Evolutionary conservation across 73 alveolate species (phyloP).

Genomic region (Paraurostyla sp.): DNA sequence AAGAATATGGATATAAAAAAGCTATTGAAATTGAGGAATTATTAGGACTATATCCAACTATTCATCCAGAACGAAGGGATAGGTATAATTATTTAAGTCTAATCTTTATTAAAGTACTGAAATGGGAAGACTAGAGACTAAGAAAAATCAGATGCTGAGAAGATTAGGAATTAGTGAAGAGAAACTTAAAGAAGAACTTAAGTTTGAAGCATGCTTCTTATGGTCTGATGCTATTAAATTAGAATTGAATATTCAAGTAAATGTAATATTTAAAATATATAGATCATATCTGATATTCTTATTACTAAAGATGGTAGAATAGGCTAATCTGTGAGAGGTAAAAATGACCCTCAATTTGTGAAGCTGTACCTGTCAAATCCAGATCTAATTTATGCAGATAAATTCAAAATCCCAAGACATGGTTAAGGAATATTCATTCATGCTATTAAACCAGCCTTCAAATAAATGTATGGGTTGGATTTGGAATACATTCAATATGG

Average conservation of each 20-base stretch:
- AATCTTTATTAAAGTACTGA: background rate
- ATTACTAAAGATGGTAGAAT: conserved; percentile 38
- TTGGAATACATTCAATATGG: conserved; percentile 76
- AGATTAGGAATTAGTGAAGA: background rate
- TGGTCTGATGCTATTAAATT: conserved; percentile 51
- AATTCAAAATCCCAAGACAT: conserved; percentile 63
- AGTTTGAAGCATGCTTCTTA: conserved; percentile 31
- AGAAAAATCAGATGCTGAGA: background rate
- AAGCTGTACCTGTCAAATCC: conserved; percentile 54
- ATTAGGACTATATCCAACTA: conserved; percentile 66
- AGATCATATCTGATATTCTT: conserved; percentile 52
- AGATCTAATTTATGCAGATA: conserved; percentile 63
- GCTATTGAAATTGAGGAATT: conserved; percentile 76
- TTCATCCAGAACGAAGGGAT: conserved; percentile 28
- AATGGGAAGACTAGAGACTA: background rate
- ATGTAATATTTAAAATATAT: too few species aligned
- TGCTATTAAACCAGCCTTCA: conserved; percentile 52
- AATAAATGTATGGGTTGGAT: conserved; percentile 10
- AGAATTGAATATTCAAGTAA: conserved; percentile 25
- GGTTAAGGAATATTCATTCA: conserved; percentile 76
- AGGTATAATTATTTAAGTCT: background rate
- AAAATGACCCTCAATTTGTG: conserved; percentile 55
- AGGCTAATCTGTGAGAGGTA: background rate
- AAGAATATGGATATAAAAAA: conserved; percentile 73
- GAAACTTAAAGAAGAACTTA: conserved; percentile 9